Conservation (phyloP, 192 early-diverging fungal species). For the Mortierella claussenii region DNA sequence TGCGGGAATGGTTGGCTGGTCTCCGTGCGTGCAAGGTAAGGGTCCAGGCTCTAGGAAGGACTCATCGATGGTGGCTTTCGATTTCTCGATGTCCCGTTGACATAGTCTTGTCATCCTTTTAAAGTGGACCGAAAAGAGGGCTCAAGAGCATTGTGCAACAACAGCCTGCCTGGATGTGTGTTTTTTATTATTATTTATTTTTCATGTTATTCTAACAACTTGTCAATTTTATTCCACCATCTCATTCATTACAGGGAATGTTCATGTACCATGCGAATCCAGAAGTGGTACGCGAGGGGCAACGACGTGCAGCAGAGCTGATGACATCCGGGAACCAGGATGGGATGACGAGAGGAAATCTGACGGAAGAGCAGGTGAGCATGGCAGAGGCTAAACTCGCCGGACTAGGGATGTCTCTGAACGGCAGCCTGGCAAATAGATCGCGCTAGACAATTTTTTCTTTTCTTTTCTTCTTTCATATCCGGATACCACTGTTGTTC, state of each 20-base stretch:
- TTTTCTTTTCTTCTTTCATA: slow-evolving; percentile 2
- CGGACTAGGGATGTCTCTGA: slow-evolving; percentile 39
- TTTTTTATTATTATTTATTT: not conserved
- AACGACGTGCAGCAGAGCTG: slow-evolving; percentile 30
- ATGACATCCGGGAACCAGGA: slow-evolving; percentile 22
- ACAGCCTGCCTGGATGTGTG: no score
- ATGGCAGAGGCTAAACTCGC: slow-evolving; percentile 49
- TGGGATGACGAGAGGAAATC: slow-evolving; percentile 20
- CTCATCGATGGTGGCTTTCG: not conserved
- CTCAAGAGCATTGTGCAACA: not conserved
- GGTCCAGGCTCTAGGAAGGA: not conserved
- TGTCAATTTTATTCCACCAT: not conserved
- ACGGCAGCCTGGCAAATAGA: slow-evolving; percentile 18
- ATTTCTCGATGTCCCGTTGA: not conserved
- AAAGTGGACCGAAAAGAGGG: not conserved
- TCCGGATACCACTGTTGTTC: no score
- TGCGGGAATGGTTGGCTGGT: slow-evolving; percentile 79
- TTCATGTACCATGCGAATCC: slow-evolving; percentile 50
- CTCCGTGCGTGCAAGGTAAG: slow-evolving; percentile 77
- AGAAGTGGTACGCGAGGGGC: slow-evolving; percentile 41
- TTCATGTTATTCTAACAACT: not conserved
- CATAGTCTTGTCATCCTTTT: not conserved
- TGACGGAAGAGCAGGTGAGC: slow-evolving; percentile 54
- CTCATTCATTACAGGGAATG: slow-evolving; percentile 21
- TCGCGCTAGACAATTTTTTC: slow-evolving; percentile 17